Percentiles rank a stretch among this genome's conserved stretches.
Evolutionary conservation across 148 eudicot genomes (phyloP).

Genomic region (Diospyros kaki): DNA sequence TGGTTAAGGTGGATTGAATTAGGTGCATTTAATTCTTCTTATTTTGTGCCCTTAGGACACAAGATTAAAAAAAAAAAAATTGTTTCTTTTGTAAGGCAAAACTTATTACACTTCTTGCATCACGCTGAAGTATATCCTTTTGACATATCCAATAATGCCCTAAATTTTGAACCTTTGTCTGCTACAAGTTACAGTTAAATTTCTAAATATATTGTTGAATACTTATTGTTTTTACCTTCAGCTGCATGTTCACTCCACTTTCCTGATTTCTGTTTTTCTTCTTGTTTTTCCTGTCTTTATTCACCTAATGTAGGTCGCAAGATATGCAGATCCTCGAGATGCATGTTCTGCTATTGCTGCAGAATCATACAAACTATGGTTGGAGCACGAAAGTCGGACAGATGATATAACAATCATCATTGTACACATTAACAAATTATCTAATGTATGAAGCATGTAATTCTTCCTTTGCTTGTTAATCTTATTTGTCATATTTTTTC

Average conservation of each 20-base stretch:
- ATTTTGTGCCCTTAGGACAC: no score
- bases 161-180: background rate
- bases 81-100: background rate
- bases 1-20: no score
- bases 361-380: constrained; percentile 87
- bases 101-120: background rate
- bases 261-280: constrained; percentile 6
- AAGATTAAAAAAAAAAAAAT: no score
- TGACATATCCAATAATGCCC: background rate
- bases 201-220: background rate
- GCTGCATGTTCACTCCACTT: background rate
- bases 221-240: no score
- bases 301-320: constrained; percentile 44
- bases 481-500: background rate
- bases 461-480: constrained; percentile 8
- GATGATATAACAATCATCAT: constrained; percentile 92
- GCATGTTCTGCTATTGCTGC: constrained; percentile 74
- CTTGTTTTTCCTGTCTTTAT: background rate
- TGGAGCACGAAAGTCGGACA: constrained; percentile 76
- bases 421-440: constrained; percentile 65
- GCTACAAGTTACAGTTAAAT: background rate
- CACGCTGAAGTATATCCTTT: background rate
- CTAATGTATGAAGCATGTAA: constrained; percentile 37
- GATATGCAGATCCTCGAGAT: constrained; percentile 64
- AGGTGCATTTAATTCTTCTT: no score